phyloP scores from a whole-genome alignment of 2,329 filamentous ascomycete species.

The Triangularia setosa region DNA sequence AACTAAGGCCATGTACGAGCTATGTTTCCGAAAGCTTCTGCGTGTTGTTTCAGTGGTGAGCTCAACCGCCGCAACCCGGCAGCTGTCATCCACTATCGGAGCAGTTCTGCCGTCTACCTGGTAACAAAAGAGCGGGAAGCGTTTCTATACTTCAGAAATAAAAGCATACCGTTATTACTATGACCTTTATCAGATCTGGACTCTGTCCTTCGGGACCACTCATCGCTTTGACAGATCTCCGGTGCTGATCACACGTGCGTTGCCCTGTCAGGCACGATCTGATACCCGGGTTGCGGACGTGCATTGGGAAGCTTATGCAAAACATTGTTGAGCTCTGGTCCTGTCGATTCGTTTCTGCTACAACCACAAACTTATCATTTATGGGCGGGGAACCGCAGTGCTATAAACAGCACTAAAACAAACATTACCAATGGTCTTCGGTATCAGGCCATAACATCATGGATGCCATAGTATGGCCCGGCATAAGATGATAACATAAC shows the following conservation, averaged over 20 bases:
- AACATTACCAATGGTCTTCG: background rate
- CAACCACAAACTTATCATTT: background rate
- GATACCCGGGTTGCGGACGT: slow-evolving; percentile 11
- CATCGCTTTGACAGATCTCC: slow-evolving; percentile 1
- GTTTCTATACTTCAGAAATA: background rate
- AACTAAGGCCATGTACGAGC: background rate
- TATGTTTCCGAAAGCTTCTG: background rate
- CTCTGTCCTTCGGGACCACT: background rate
- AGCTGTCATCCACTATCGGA: background rate
- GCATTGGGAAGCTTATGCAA: slow-evolving; percentile 4
- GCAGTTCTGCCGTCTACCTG: background rate
- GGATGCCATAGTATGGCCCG: background rate
- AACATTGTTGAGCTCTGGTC: slow-evolving; percentile 5
- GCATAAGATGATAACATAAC: background rate
- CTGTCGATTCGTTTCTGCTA: background rate
- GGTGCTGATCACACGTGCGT: slow-evolving; percentile 10
- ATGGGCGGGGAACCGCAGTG: background rate
- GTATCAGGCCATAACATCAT: background rate
- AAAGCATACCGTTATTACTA: background rate
- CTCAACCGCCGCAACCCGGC: background rate
- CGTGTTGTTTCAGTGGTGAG: background rate
- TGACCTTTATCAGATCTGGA: background rate
- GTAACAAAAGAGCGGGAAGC: background rate
- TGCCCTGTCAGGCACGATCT: background rate
- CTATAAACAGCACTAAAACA: background rate